Conservation (phyloP, 257 asterid species). For the Salvia hispanica region DNA sequence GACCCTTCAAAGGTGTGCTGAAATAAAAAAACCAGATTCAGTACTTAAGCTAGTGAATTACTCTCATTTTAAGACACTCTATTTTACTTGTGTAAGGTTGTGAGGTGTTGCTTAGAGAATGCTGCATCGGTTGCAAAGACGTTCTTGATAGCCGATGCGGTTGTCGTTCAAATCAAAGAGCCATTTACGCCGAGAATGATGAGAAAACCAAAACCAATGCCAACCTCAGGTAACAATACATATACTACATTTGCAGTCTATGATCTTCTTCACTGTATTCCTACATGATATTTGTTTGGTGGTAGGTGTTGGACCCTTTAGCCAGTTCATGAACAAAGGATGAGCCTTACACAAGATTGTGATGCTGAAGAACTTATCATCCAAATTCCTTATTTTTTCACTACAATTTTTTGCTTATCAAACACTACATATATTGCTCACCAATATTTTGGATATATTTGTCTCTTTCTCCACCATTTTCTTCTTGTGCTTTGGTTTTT, state of each 20-base stretch:
- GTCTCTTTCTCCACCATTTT: background rate
- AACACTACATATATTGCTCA: background rate
- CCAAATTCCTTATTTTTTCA: background rate
- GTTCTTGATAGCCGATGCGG: conserved; percentile 77
- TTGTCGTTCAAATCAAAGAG: conserved; percentile 67
- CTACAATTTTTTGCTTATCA: background rate
- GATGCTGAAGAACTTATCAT: conserved; percentile 20
- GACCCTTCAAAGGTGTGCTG: conserved; percentile 77
- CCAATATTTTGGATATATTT: background rate
- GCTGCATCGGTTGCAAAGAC: conserved; percentile 76
- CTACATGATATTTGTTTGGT: background rate
- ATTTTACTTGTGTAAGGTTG: conserved; percentile 39
- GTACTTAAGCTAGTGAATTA: background rate
- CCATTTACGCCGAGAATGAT: conserved; percentile 35
- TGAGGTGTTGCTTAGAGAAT: conserved; percentile 85
- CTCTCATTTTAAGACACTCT: background rate
- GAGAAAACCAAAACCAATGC: conserved; percentile 52
- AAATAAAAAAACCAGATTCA: background rate
- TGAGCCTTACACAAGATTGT: conserved; percentile 5
- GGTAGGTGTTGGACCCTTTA: conserved; percentile 60
- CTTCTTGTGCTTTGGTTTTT: background rate
- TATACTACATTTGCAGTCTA: background rate
- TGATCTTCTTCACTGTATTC: background rate
- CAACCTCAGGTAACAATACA: conserved; percentile 51
- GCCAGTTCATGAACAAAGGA: conserved; percentile 22